Evolutionary conservation across 2,329 filamentous ascomycete species (phyloP).

Genomic region (Colletotrichum somersetense): DNA sequence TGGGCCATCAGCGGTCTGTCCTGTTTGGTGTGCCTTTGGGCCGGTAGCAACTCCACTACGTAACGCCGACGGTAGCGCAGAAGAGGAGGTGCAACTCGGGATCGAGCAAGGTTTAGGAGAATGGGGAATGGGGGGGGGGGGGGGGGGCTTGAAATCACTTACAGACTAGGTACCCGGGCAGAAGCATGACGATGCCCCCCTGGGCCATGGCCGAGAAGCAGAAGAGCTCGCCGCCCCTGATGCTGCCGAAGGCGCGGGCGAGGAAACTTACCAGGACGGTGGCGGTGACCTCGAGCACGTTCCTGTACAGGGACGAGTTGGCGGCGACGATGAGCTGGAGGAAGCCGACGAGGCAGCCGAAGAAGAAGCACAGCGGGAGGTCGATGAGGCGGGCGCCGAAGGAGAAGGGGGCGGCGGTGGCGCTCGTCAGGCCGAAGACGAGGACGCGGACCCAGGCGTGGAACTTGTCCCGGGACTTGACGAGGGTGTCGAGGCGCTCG

Average conservation of each 20-base stretch:
- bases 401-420: slow-evolving; percentile 79
- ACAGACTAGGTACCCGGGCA: slow-evolving; percentile 74
- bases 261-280: slow-evolving; percentile 73
- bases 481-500: slow-evolving; percentile 65
- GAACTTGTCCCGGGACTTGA: slow-evolving; percentile 68
- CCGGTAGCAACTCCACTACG: slow-evolving; percentile 14
- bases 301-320: slow-evolving; percentile 75
- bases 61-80: slow-evolving; percentile 44
- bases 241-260: slow-evolving; percentile 73
- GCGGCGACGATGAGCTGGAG: slow-evolving; percentile 79
- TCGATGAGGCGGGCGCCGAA: slow-evolving; percentile 80
- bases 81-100: slow-evolving; percentile 35
- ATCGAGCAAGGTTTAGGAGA: neutral
- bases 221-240: slow-evolving; percentile 63
- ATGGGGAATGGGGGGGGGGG: neutral
- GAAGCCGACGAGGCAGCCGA: slow-evolving; percentile 77
- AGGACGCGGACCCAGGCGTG: slow-evolving; percentile 66
- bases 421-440: slow-evolving; percentile 79
- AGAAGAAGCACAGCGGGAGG: slow-evolving; percentile 76
- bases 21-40: slow-evolving; percentile 8
- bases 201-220: slow-evolving; percentile 76
- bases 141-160: slow-evolving; percentile 45
- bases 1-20: slow-evolving; percentile 53
- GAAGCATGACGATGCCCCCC: slow-evolving; percentile 73
- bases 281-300: slow-evolving; percentile 74